Evolutionary conservation across 192 early-diverging fungal genomes (phyloP), one percentile per base, ranked within the genome.

Genomic region (Podila horticola): DNA sequence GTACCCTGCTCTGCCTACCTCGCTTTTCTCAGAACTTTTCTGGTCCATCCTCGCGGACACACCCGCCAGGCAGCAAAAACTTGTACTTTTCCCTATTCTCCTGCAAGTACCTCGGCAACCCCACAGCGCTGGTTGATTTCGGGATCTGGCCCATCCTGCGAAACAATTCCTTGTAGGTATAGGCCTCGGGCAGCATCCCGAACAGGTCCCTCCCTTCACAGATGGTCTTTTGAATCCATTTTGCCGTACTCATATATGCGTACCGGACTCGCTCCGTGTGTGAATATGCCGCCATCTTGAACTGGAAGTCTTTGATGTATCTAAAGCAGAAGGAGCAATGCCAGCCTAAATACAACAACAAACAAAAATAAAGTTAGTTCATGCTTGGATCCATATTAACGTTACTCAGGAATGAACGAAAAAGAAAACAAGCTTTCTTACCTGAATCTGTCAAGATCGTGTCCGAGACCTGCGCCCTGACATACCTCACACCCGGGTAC

Each of bases 321-420:
- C 84, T 75, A 64, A 92, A 92, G 67, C 91, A 92, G 72, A 87
- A 91, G 5, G 83, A 84, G 66, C 90, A 92, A 72, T 92, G 91
- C 90, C 90, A 92, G 5, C 82, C 84, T 82, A 52, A 22, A 50
- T 1, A 48, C 10, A 28, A 28, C 10, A 9, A 7, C 5, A 31
- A 31, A 60, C 22, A 29, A 61, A 63, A 58, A 58, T 15, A 5
- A 33, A 55, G 33, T 26, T n/a, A 34, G 19, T n/a, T 36, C 20
- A 34, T 6, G 5, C 34, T 36, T 36, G 34, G 34, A 36, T 10
- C 34, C 5, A 31, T 31, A 31, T 5, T 31, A 31, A 29, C 10
- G 20, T 12, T 52, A 36, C 13, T 15, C 19, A 22, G n/a, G 61
- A 11, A 62, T 28, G 50, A n/a, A 58, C 41, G 24, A 41, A 60